Base-by-base conservation (phyloP, 306 rosid genomes). In the Amphicarpaea edgeworthii region DNA sequence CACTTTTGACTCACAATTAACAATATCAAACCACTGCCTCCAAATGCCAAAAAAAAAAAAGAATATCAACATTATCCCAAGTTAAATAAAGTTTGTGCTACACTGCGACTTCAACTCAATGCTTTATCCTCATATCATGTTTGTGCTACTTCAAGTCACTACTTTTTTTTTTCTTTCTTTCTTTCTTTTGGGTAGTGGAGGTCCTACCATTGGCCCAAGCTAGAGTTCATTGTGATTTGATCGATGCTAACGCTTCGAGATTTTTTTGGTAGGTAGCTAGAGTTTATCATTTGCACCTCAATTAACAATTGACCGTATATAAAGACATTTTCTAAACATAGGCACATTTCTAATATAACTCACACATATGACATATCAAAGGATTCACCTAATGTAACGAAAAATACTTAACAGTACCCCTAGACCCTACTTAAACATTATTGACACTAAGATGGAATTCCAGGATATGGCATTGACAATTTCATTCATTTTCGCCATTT, bases 151-250 rank as follows among this genome's bases (percentile, higher is more conserved):
- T 45, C 21, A 23, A 23, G 37, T 42, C 26, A 63, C 30, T 16
- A 63, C 32, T 21, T 63, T 30, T 30, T 30, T 30, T 30, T n/a
- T n/a, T n/a, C n/a, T n/a, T n/a, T n/a, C n/a, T n/a, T n/a, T n/a
- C n/a, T 24, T 30, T 11, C 69, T 38, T 40, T 65, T 19, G 51
- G 70, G 19, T 16, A 65, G 70, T 20, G 70, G 30, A 65, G 70
- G 53, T 6, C 70, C 70, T 65, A 65, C 53, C 50, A 40, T 24
- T 6, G 46, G 32, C 20, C 19, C 3, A 6, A 7, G 15, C 24
- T 17, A 16, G 12, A 49, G 11, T 43, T 49, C 23, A 16, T 49
- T n/a, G 4, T 49, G 3, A 47, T 47, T 10, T 6, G 20, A n/a
- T n/a, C n/a, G n/a, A n/a, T 47, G 54, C 45, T 41, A 41, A 41